Base-by-base conservation (phyloP, 371 early-diverging fungal species). In the Chytridium lagenaria region DNA sequence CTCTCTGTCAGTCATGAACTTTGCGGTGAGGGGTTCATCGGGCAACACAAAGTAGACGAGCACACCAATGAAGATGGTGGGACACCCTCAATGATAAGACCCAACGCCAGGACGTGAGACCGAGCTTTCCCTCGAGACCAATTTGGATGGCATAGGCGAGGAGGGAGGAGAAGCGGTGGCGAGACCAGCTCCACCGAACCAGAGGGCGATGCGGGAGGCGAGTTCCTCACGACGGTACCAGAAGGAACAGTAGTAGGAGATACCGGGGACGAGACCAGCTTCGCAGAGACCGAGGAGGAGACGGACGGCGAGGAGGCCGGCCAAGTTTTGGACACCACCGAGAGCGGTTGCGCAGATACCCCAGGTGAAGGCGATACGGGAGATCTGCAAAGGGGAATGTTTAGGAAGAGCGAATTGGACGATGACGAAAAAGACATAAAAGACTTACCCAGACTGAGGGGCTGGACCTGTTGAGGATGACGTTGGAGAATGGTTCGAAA, bases 141-240 rank as follows among this genome's bases (percentile, higher is more conserved):
- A 92, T 81, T 3, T 87, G 90, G 59, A 44, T 44, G 44, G 12
- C 44, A 57, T 89, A 86, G 2, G 89, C 89, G 59, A 89, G 70
- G 7, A 89, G 74, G 28, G 90, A 92, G 59, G 91, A 90, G 74
- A 91, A 87, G 90, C 90, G 15, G 92, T 92, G 31, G 94, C 91
- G 38, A 91, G 49, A 1, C 90, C 85, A 3, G 90, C 81, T 19
- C 87, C 86, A 23, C 85, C 73, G 74, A 89, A 92, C 71, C 92
- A 93, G 65, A 89, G 68, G 1, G 91, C 90, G 28, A 91, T 84
- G 49, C 94, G 90, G 63, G 85, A 82, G 12, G 92, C 91, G 76
- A 88, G 88, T 79, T 94, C 94, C n/a, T 81, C 69, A 12, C 88
- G 84, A 23, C 87, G 86, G 71, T 94, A 95, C 90, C 93, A 95